Conservation (phyloP, 2,329 filamentous ascomycete species). For the Macrophomina pseudophaseolina region DNA sequence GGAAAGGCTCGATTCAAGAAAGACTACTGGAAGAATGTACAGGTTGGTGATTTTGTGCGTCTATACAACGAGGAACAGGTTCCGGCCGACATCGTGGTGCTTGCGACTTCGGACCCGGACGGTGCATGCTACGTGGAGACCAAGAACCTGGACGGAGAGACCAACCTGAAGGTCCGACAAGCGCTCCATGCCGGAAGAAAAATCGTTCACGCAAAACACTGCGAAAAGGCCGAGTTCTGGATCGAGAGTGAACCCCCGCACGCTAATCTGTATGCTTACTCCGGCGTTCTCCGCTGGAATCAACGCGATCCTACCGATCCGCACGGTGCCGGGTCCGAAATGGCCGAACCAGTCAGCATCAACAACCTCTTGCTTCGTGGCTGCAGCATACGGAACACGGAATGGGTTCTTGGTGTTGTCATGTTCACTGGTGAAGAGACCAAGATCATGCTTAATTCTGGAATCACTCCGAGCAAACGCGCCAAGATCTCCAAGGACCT, state of each 20-base stretch:
- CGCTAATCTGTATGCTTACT: slow-evolving; percentile 95
- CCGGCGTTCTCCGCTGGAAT: slow-evolving; percentile 83
- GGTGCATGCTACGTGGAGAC: slow-evolving; percentile 97
- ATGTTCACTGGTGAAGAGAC: slow-evolving; percentile 95
- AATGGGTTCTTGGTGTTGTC: slow-evolving; percentile 92
- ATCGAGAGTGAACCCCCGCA: slow-evolving; percentile 92
- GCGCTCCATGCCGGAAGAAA: slow-evolving; percentile 83
- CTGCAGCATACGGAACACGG: slow-evolving; percentile 91
- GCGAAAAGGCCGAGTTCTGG: slow-evolving; percentile 83
- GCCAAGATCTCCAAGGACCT: slow-evolving; percentile 88
- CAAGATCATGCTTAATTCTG: slow-evolving; percentile 99
- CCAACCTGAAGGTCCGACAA: slow-evolving; percentile 93
- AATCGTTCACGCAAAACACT: slow-evolving; percentile 88
- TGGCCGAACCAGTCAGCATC: slow-evolving; percentile 92
- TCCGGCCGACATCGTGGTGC: slow-evolving; percentile 88
- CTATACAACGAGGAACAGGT: slow-evolving; percentile 96
- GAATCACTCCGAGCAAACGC: slow-evolving; percentile 92
- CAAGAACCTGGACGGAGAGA: slow-evolving; percentile 97
- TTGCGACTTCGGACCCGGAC: slow-evolving; percentile 91
- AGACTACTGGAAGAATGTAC: slow-evolving; percentile 92
- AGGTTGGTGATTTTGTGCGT: slow-evolving; percentile 94
- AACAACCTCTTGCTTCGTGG: slow-evolving; percentile 95
- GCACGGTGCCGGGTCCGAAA: slow-evolving; percentile 69
- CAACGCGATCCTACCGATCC: slow-evolving; percentile 71
- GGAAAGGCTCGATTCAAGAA: slow-evolving; percentile 86